These are phyloP conservation scores for Penicillium verrucosum DNA, from an alignment of 2,329 filamentous ascomycete species.

Conservation along the genomic window DNA sequence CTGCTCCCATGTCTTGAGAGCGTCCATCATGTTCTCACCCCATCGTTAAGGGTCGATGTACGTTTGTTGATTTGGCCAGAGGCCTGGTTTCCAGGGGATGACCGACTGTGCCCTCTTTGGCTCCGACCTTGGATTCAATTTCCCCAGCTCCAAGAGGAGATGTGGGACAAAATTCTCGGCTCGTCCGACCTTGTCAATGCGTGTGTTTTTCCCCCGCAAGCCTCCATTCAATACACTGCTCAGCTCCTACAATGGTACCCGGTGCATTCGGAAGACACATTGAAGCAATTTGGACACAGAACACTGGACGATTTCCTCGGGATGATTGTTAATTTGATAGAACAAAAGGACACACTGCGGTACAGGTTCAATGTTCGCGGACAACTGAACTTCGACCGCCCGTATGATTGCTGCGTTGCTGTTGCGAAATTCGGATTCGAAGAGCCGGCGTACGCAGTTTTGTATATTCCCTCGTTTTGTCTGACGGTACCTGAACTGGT, in stretches of 20 bases:
- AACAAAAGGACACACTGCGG: neutral
- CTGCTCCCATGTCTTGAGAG: neutral
- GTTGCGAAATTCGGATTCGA: neutral
- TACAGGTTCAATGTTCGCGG: neutral
- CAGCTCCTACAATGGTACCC: neutral
- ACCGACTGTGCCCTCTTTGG: neutral
- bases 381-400: neutral
- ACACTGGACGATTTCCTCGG: neutral
- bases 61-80: neutral
- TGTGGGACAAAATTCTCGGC: neutral
- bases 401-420: neutral
- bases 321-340: neutral
- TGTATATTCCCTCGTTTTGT: conserved; percentile 30
- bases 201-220: neutral
- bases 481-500: conserved; percentile 23
- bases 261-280: neutral
- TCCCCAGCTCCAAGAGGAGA: neutral
- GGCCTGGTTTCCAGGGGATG: neutral
- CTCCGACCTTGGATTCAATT: neutral
- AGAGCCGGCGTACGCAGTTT: conserved; percentile 23
- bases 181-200: neutral
- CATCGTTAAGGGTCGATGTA: neutral
- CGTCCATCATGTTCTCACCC: neutral
- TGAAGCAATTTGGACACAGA: neutral
- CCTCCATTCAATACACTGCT: neutral